Evolutionary conservation across 805 yeast species (phyloP).

Genomic region (Kazachstania bromeliacearum): DNA sequence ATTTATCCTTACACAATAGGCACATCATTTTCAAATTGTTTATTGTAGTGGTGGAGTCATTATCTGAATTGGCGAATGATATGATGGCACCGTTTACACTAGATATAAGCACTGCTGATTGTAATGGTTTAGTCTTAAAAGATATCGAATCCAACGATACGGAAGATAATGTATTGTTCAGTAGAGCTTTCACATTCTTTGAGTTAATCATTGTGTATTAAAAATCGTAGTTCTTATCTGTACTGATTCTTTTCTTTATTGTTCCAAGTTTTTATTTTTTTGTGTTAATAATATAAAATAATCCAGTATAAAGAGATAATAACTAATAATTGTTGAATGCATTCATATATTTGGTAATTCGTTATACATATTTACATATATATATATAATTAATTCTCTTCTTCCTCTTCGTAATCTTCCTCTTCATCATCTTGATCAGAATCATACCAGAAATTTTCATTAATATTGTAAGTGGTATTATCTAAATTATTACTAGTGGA

Average conservation of each 20-base stretch:
- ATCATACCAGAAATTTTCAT: constrained; percentile 1
- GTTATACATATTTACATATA: too few species aligned
- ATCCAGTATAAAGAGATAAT: too few species aligned
- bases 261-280: too few species aligned
- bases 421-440: background rate
- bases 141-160: constrained; percentile 11
- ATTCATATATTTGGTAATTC: too few species aligned
- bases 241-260: too few species aligned
- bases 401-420: background rate
- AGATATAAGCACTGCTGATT: constrained; percentile 21
- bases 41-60: constrained; percentile 7
- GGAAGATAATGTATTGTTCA: constrained; percentile 14
- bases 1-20: constrained; percentile 25
- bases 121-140: constrained; percentile 13
- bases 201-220: constrained; percentile 20
- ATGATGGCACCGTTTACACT: constrained; percentile 24
- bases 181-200: constrained; percentile 14
- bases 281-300: too few species aligned
- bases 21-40: constrained; percentile 28
- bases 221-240: too few species aligned
- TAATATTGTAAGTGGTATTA: background rate
- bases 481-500: background rate
- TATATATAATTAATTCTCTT: too few species aligned
- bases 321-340: too few species aligned
- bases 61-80: constrained; percentile 16